Conservation (phyloP, 495 filamentous ascomycete genomes). For the Rusavskia elegans region DNA sequence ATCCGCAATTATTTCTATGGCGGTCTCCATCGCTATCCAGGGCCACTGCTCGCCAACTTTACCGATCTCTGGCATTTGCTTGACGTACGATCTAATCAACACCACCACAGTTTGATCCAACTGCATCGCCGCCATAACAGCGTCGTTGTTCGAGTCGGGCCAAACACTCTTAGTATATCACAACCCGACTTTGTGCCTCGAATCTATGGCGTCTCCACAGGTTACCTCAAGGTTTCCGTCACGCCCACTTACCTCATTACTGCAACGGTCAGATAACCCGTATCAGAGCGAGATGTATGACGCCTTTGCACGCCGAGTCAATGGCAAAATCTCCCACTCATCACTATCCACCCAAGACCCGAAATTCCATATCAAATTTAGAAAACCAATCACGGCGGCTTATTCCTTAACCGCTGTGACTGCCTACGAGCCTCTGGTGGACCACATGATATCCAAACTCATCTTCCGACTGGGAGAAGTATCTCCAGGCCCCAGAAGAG, state of each 20-base stretch:
- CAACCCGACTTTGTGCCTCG: neutral
- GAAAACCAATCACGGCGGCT: neutral
- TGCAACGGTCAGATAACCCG: neutral
- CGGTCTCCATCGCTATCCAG: neutral
- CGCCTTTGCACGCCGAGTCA: neutral
- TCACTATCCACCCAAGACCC: neutral
- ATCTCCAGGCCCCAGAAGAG: no score
- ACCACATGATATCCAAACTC: neutral
- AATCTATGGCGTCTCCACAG: no score
- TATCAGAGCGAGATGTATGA: neutral
- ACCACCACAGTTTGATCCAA: neutral
- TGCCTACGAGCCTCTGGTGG: neutral
- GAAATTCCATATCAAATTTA: neutral
- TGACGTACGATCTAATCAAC: neutral
- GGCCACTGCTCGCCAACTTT: constrained; percentile 2
- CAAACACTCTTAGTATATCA: constrained; percentile 20
- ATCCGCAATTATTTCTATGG: neutral
- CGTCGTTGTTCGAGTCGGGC: constrained; percentile 20
- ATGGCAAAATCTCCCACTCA: neutral
- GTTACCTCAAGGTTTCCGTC: neutral
- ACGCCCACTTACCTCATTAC: neutral
- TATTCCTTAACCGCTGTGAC: neutral
- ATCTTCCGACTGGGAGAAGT: no score
- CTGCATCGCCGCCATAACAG: constrained; percentile 20
- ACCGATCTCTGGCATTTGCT: constrained; percentile 4